phyloP scores from a whole-genome alignment of 2,329 filamentous ascomycete genomes.

The Aspergillus arachidicola region DNA sequence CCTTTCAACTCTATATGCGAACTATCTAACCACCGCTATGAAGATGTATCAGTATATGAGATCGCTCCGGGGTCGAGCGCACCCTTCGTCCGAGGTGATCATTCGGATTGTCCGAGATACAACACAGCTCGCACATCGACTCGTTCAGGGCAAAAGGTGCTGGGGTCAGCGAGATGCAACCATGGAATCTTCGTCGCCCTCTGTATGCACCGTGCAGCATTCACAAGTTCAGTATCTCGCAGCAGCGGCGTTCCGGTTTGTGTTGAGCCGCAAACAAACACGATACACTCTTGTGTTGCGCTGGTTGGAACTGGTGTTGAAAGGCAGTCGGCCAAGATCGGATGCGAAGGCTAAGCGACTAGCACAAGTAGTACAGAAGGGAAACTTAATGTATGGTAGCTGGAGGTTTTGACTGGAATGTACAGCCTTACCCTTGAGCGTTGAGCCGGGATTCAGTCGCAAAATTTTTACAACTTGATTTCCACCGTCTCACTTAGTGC shows the following conservation, averaged over 20 bases:
- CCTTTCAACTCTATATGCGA: slow-evolving; percentile 72
- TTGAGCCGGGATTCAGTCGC: background rate
- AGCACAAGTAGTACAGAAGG: slow-evolving; percentile 35
- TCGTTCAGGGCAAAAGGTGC: slow-evolving; percentile 60
- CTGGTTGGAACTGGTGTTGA: slow-evolving; percentile 64
- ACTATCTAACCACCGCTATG: slow-evolving; percentile 75
- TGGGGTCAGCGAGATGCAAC: slow-evolving; percentile 4
- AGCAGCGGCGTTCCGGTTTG: slow-evolving; percentile 67
- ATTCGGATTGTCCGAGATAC: slow-evolving; percentile 67
- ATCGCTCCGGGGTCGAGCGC: slow-evolving; percentile 57
- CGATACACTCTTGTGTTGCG: slow-evolving; percentile 64
- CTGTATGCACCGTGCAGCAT: slow-evolving; percentile 63
- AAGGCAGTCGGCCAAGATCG: slow-evolving; percentile 39
- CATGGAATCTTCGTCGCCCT: slow-evolving; percentile 22
- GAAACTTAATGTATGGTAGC: slow-evolving; percentile 37
- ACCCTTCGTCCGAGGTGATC: slow-evolving; percentile 63
- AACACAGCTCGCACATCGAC: slow-evolving; percentile 63
- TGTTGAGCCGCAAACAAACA: slow-evolving; percentile 73
- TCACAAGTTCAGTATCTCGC: slow-evolving; percentile 67
- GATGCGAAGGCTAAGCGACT: slow-evolving; percentile 39
- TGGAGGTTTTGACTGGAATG: slow-evolving; percentile 36
- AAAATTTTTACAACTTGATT: background rate
- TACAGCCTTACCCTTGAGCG: background rate
- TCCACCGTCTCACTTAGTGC: background rate
- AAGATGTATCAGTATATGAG: slow-evolving; percentile 67